Evolutionary conservation across 2,329 filamentous ascomycete genomes (phyloP).

Genomic region (Ophiostoma populinum): DNA sequence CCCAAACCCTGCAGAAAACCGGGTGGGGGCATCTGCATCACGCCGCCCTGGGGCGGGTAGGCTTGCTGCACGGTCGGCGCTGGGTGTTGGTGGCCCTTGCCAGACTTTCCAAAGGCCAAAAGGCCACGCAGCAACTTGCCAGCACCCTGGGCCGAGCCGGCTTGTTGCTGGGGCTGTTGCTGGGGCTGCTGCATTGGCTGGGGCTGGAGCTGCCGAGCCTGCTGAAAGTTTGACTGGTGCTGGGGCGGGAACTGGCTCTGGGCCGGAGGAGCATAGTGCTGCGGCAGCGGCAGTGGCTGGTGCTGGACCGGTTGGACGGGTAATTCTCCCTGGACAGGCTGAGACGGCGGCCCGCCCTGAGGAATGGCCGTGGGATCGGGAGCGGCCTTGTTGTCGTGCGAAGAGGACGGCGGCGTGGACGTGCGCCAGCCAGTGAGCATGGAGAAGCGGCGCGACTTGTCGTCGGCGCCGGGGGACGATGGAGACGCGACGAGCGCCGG

Average conservation of each 20-base stretch:
- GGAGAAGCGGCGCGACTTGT: constrained; percentile 8
- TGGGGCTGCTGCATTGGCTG: constrained; percentile 1
- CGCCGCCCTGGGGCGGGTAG: not conserved
- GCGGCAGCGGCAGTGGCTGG: constrained; percentile 2
- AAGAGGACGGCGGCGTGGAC: constrained; percentile 8
- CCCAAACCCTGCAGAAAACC: not conserved
- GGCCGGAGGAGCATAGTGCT: not conserved
- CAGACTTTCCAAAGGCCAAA: constrained; percentile 6
- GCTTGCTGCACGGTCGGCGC: constrained; percentile 1
- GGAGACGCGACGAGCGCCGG: not conserved
- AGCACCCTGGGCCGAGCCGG: too few relatives aligned
- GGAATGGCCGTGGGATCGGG: not conserved
- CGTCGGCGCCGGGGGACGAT: not conserved
- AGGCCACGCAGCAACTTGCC: constrained; percentile 8
- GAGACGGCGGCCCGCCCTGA: not conserved
- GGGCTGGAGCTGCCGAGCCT: too few relatives aligned
- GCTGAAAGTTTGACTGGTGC: not conserved
- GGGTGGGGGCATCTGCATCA: not conserved
- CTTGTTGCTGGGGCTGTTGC: not conserved
- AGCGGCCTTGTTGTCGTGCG: constrained; percentile 3
- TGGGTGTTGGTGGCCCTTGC: constrained; percentile 4
- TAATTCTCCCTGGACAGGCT: not conserved
- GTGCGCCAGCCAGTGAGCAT: constrained; percentile 9
- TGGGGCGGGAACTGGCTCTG: not conserved
- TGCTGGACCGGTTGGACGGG: too few relatives aligned